Evolutionary conservation across 768 basidiomycete genomes (phyloP).

Genomic region (Lepiota venenata): DNA sequence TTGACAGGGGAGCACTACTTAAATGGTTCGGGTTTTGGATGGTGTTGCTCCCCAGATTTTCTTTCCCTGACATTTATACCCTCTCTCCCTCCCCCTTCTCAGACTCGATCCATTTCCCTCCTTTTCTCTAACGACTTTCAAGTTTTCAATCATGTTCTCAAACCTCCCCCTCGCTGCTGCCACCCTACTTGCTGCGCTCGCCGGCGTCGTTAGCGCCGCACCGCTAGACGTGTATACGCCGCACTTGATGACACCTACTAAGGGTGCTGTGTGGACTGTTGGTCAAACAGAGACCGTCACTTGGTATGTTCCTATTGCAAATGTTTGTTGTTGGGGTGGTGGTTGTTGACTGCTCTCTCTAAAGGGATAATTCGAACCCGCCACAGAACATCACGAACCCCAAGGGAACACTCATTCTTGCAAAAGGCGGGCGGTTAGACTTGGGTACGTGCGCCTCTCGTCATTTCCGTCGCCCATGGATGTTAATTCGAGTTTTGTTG

Average conservation of each 20-base stretch:
- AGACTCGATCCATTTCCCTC: background rate
- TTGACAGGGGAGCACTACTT: no score
- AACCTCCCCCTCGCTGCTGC: background rate
- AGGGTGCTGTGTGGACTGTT: background rate
- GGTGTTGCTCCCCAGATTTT: no score
- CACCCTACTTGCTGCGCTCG: background rate
- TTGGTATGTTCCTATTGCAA: background rate
- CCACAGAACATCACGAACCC: slow-evolving; percentile 30
- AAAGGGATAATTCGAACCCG: slow-evolving; percentile 26
- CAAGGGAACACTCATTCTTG: slow-evolving; percentile 24
- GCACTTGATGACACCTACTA: background rate
- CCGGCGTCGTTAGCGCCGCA: background rate
- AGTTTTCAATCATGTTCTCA: slow-evolving; percentile 1
- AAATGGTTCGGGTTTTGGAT: no score
- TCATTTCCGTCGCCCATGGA: background rate
- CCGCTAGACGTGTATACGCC: slow-evolving; percentile 3
- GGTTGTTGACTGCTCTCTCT: background rate
- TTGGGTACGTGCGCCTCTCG: slow-evolving; percentile 16
- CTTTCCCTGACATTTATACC: background rate
- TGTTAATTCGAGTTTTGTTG: background rate
- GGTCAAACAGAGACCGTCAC: background rate
- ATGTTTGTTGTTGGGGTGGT: background rate
- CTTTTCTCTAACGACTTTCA: background rate
- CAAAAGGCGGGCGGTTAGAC: slow-evolving; percentile 18
- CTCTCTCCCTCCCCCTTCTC: background rate